A percentile compares a stretch with the other conserved stretches of the same genome.
phyloP scores from a whole-genome alignment of 176 grass and related monocot species.

The Oryza australiensis region DNA sequence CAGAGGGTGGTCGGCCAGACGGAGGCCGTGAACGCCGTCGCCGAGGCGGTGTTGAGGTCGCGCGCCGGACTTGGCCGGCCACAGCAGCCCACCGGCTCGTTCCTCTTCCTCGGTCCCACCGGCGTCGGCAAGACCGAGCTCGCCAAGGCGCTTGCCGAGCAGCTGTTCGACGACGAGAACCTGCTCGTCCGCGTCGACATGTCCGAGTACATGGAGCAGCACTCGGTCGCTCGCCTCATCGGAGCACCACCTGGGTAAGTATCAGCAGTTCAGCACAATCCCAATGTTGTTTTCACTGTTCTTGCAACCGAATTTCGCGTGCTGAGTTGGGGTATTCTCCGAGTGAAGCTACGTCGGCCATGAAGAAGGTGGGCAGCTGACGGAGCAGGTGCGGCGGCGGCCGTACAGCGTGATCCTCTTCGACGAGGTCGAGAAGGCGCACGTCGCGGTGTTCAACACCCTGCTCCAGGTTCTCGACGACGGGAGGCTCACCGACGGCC shows the following conservation, averaged over 20 bases:
- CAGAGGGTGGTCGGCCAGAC: conserved; percentile 59
- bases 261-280: not conserved
- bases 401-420: conserved; percentile 96
- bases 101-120: conserved; percentile 89
- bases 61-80: conserved; percentile 82
- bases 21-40: conserved; percentile 73
- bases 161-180: conserved; percentile 95
- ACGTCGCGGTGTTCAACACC: conserved; percentile 88
- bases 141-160: conserved; percentile 90
- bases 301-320: not conserved
- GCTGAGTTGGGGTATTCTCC: conserved; percentile 14
- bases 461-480: conserved; percentile 97
- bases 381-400: conserved; percentile 75
- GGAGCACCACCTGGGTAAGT: conserved; percentile 89
- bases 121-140: conserved; percentile 97
- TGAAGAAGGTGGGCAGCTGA: conserved; percentile 91
- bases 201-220: conserved; percentile 99
- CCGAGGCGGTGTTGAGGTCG: conserved; percentile 82
- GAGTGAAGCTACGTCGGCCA: conserved; percentile 82
- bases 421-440: conserved; percentile 96
- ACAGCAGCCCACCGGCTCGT: conserved; percentile 88
- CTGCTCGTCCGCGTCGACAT: conserved; percentile 92
- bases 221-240: conserved; percentile 83
- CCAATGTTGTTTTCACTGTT: not conserved
- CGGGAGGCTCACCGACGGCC: conserved; percentile 83